A percentile compares a stretch with the other conserved stretches of the same genome.
These are phyloP conservation scores for Suillus plorans DNA, from an alignment of 768 basidiomycete species.

Conservation along the genomic window DNA sequence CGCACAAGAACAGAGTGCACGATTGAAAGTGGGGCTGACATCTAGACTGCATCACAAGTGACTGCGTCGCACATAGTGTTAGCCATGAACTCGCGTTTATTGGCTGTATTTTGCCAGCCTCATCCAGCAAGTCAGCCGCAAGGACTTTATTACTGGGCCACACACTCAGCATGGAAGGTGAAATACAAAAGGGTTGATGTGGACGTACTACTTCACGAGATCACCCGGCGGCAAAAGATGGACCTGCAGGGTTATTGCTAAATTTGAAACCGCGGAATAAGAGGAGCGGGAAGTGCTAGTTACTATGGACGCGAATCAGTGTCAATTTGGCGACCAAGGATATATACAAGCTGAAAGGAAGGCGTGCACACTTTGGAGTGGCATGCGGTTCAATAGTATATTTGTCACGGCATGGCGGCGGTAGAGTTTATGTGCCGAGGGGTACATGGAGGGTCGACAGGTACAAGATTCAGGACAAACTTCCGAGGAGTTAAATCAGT, in stretches of 20 bases:
- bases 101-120: too few relatives aligned
- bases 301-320: neutral
- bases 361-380: neutral
- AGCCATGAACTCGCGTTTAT: too few relatives aligned
- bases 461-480: neutral
- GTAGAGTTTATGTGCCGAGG: neutral
- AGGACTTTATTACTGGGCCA: neutral
- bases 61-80: neutral
- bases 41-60: neutral
- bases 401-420: neutral
- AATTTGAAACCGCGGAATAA: neutral
- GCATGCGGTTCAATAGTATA: neutral
- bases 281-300: neutral
- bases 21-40: neutral
- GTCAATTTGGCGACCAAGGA: neutral
- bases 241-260: neutral
- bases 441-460: too few relatives aligned
- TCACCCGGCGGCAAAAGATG: neutral
- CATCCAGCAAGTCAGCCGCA: conserved; percentile 1
- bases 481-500: neutral
- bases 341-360: neutral
- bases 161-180: neutral
- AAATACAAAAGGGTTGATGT: neutral
- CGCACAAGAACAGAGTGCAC: neutral
- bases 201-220: neutral